Percentiles rank a stretch among this genome's conserved stretches.
Evolutionary conservation across 2,329 filamentous ascomycete genomes (phyloP).

Genomic region (Chrysoporthe puriensis): DNA sequence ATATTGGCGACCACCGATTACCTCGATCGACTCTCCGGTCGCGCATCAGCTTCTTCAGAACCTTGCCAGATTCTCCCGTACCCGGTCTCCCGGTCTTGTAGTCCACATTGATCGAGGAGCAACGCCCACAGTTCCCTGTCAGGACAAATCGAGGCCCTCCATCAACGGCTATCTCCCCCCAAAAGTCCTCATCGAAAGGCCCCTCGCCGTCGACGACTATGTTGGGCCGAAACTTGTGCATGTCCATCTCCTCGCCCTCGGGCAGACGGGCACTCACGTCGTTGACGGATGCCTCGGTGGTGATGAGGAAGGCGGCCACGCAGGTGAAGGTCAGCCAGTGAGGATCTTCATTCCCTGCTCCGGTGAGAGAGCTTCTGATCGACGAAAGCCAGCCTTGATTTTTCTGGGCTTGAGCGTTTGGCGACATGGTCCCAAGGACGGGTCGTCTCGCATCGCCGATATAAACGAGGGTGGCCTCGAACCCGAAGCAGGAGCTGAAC

Average conservation of each 20-base stretch:
- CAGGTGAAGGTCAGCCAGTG: constrained; percentile 72
- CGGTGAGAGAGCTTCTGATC: constrained; percentile 40
- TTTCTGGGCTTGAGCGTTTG: constrained; percentile 30
- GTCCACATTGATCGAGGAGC: constrained; percentile 72
- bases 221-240: constrained; percentile 74
- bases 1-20: constrained; percentile 68
- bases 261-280: constrained; percentile 64
- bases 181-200: constrained; percentile 73
- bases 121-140: constrained; percentile 72
- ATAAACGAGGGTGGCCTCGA: constrained; percentile 63
- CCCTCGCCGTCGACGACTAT: constrained; percentile 66
- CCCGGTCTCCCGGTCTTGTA: constrained; percentile 65
- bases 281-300: constrained; percentile 70
- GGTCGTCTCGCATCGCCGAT: constrained; percentile 63
- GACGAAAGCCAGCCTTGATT: constrained; percentile 41
- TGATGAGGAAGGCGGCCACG: constrained; percentile 74
- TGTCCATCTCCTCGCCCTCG: constrained; percentile 55
- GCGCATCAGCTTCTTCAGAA: constrained; percentile 71
- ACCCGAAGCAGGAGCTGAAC: constrained; percentile 71
- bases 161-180: constrained; percentile 61
- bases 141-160: constrained; percentile 51
- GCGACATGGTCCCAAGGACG: constrained; percentile 64
- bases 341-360: constrained; percentile 36
- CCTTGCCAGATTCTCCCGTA: constrained; percentile 58
- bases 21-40: constrained; percentile 74